These are phyloP conservation scores for California macrophylla DNA, from an alignment of 441 rosid genomes.

Conservation along the genomic window DNA sequence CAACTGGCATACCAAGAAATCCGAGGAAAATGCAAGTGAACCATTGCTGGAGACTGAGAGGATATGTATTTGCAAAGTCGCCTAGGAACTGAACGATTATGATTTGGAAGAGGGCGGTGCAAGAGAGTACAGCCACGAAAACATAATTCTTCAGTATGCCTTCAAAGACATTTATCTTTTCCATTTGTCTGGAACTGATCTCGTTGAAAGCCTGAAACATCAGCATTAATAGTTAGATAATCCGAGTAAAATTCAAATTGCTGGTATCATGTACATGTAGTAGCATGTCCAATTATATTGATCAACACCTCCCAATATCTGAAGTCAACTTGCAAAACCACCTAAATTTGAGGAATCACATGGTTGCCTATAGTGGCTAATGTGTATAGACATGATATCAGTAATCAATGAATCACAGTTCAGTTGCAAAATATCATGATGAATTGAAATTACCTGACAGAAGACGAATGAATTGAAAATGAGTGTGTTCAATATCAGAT, in stretches of 20 bases:
- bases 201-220: slow-evolving; percentile 43
- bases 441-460: slow-evolving; percentile 36
- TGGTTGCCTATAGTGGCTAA: too few relatives aligned
- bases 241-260: neutral
- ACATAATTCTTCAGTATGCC: slow-evolving; percentile 42
- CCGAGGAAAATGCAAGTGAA: slow-evolving; percentile 35
- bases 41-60: slow-evolving; percentile 40
- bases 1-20: slow-evolving; percentile 70
- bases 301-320: neutral
- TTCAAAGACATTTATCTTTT: slow-evolving; percentile 37
- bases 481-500: slow-evolving; percentile 47
- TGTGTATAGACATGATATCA: too few relatives aligned
- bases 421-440: neutral
- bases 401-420: neutral
- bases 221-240: neutral
- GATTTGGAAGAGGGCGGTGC: slow-evolving; percentile 38
- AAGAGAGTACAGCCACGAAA: slow-evolving; percentile 30
- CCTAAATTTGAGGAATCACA: neutral
- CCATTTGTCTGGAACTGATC: slow-evolving; percentile 52
- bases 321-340: neutral
- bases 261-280: neutral
- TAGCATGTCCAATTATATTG: neutral
- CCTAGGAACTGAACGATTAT: slow-evolving; percentile 37
- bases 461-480: slow-evolving; percentile 48
- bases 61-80: slow-evolving; percentile 37